Evolutionary conservation across 805 yeast species (phyloP), one percentile per base, ranked within the genome.

Genomic region (Wickerhamomyces alni): DNA sequence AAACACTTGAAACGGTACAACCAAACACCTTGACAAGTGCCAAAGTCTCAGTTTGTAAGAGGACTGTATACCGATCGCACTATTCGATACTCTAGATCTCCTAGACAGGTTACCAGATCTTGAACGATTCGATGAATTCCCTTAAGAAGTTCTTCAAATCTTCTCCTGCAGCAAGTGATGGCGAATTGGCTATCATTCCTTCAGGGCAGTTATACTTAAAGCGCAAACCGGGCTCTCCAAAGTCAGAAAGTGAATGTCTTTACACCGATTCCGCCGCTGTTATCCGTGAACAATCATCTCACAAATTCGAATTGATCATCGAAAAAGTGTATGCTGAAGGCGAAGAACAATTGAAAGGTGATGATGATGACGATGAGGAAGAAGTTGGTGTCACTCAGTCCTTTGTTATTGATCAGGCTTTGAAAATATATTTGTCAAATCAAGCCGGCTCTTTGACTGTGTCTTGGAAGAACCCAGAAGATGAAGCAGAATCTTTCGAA

Each of bases 201-300:
- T 73, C 82, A 0, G 98, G 97, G 3, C 82, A 80, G 61, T 70
- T 91, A 35, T 84, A 70, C 54, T 67, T 91, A 33, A 72, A 83
- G 15, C 67, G 98, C 36, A 71, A 85, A 1, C 83, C 85, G 6
- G 72, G 70, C 17, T 85, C 95, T 2, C 96, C 96, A 11, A 87
- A 87, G 57, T 89, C 96, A 8, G 88, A 80, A 19, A 67, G 79
- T 27, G 97, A 93, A 60, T 82, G 89, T 52, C 67, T 87, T 17
- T 89, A 79, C 60, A 81, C 77, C 43, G 95, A 87, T 50, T 89
- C 95, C 2, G 77, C 78, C 29, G 78, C 91, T 12, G 66, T 80
- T 2, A 78, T 91, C 36, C 70, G 87, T 30, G 77, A 76, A 43
- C 78, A 89, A 1, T 69, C 84, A 7, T 80, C 81, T 12, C 82